phyloP scores from a whole-genome alignment of 192 early-diverging fungal species.

The Rhizophagus prolifer region DNA sequence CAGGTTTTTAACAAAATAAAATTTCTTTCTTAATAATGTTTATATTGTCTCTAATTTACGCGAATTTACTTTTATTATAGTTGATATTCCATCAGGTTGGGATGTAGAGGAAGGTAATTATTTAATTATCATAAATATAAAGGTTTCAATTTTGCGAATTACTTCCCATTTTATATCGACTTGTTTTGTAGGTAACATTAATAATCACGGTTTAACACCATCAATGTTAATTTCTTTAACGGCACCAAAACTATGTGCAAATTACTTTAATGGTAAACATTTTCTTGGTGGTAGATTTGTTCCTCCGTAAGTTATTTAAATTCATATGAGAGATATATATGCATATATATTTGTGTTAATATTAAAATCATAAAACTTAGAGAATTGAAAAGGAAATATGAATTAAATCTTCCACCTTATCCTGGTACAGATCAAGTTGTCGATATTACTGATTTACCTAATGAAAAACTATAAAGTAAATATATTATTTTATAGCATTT shows the following conservation, averaged over 20 bases:
- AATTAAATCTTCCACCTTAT: constrained; percentile 69
- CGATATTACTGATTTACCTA: constrained; percentile 15
- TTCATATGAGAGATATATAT: background rate
- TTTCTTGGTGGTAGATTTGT: constrained; percentile 92
- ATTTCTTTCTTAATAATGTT: no score
- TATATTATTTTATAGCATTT: no score
- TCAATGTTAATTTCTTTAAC: constrained; percentile 89
- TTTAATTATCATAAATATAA: background rate
- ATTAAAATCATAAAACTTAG: constrained; percentile 13
- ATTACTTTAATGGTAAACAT: constrained; percentile 70
- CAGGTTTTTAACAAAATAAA: no score
- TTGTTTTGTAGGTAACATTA: constrained; percentile 42
- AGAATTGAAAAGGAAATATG: constrained; percentile 62
- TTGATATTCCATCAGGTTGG: constrained; percentile 97
- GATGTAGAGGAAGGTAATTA: constrained; percentile 80
- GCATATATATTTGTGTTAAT: background rate
- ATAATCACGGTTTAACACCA: constrained; percentile 61
- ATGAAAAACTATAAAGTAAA: constrained; percentile 4
- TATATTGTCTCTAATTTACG: background rate
- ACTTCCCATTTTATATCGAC: background rate
- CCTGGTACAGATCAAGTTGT: constrained; percentile 65
- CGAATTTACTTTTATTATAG: constrained; percentile 42
- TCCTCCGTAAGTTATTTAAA: constrained; percentile 49
- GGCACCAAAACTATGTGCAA: constrained; percentile 81
- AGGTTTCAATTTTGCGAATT: background rate